Evolutionary conservation across 805 yeast genomes (phyloP).

Genomic region (Wickerhamiella australiensis): DNA sequence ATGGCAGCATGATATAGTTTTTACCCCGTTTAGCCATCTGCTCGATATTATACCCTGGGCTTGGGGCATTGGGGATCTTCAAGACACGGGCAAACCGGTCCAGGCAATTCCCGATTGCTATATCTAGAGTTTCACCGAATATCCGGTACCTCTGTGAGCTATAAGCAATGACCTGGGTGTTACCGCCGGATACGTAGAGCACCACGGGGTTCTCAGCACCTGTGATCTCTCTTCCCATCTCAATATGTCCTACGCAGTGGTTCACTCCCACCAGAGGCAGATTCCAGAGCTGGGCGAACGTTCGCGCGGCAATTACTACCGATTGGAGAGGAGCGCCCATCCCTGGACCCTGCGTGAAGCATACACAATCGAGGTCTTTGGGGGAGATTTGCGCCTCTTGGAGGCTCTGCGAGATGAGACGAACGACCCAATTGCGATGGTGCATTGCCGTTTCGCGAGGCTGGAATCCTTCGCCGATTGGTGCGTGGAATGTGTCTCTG

Average conservation of each 20-base stretch:
- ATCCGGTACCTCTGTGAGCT: conserved; percentile 86
- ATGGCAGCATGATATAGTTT: conserved; percentile 63
- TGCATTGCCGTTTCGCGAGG: conserved; percentile 97
- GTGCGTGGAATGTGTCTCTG: conserved; percentile 88
- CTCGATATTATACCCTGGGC: conserved; percentile 96
- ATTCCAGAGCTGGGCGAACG: conserved; percentile 65
- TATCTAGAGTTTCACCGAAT: conserved; percentile 98
- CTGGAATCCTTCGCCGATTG: conserved; percentile 96
- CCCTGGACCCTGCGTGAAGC: conserved; percentile 97
- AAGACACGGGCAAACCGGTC: conserved; percentile 92
- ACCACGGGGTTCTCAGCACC: conserved; percentile 98
- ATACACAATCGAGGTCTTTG: conserved; percentile 40
- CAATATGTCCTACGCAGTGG: conserved; percentile 96
- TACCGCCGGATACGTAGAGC: conserved; percentile 94
- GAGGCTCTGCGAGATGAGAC: conserved; percentile 58
- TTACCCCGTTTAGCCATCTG: conserved; percentile 64
- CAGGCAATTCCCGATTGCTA: conserved; percentile 93
- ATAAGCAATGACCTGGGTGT: conserved; percentile 95
- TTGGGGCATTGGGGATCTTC: conserved; percentile 80
- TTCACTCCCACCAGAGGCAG: conserved; percentile 88
- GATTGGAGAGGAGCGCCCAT: conserved; percentile 98
- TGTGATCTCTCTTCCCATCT: conserved; percentile 97
- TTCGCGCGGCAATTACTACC: conserved; percentile 85
- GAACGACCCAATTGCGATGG: conserved; percentile 86
- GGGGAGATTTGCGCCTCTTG: conserved; percentile 43